These are phyloP conservation scores for Lactuca saligna DNA, from an alignment of 129 eudicot genomes.

Conservation along the genomic window DNA sequence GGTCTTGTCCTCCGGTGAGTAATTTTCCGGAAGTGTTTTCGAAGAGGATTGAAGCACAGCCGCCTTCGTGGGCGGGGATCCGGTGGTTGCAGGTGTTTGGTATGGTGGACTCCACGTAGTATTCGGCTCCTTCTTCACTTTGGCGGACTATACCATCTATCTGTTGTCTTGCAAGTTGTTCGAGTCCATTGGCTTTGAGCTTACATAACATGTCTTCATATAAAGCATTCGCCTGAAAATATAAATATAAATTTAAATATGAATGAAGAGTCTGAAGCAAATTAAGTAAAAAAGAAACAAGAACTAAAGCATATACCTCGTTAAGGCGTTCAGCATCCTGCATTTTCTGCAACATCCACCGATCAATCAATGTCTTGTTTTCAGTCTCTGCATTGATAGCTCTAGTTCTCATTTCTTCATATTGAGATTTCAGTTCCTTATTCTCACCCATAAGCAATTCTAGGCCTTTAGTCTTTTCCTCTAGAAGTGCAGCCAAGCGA, in stretches of 20 bases:
- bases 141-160: conserved; percentile 95
- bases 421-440: conserved; percentile 61
- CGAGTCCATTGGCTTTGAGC: conserved; percentile 66
- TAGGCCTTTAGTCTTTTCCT: conserved; percentile 75
- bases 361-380: conserved; percentile 74
- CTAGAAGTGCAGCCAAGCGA: conserved; percentile 53
- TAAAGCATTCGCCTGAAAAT: conserved; percentile 68
- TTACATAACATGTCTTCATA: conserved; percentile 77
- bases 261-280: not conserved
- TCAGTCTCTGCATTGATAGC: conserved; percentile 72
- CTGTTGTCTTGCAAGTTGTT: conserved; percentile 77
- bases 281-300: conserved; percentile 11
- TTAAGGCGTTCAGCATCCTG: conserved; percentile 95
- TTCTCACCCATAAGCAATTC: conserved; percentile 78
- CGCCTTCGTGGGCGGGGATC: conserved; percentile 87
- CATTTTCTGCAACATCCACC: conserved; percentile 94
- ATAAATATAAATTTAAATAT: not conserved
- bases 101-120: conserved; percentile 62
- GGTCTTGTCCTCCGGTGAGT: conserved; percentile 89
- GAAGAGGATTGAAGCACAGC: conserved; percentile 72
- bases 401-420: conserved; percentile 62
- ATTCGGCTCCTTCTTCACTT: conserved; percentile 87
- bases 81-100: conserved; percentile 62
- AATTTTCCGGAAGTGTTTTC: conserved; percentile 67
- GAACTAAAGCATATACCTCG: conserved; percentile 49